Conservation (phyloP, 2,329 filamentous ascomycete genomes). For the Acephala macrosclerotiorum region DNA sequence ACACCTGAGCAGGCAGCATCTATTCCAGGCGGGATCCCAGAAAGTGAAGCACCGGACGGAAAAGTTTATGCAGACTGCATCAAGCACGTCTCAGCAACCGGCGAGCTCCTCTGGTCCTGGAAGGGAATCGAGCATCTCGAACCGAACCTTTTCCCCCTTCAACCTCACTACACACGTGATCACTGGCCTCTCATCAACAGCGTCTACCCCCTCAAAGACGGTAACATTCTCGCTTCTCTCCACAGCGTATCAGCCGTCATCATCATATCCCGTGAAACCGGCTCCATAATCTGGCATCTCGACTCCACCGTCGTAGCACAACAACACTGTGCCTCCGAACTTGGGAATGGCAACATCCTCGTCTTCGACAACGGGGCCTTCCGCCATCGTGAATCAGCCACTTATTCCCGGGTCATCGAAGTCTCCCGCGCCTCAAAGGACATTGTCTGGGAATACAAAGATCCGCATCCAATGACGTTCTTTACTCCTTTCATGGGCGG, state of each 20-base stretch:
- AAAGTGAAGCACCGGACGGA: constrained; percentile 48
- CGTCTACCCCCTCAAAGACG: constrained; percentile 48
- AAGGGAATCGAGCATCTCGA: constrained; percentile 51
- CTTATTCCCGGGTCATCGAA: constrained; percentile 51
- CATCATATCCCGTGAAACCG: constrained; percentile 50
- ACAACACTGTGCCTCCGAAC: constrained; percentile 53
- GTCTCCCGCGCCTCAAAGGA: constrained; percentile 48
- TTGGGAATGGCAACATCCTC: constrained; percentile 51
- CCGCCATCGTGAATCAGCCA: constrained; percentile 48
- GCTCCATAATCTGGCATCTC: constrained; percentile 52
- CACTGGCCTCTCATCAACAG: constrained; percentile 56
- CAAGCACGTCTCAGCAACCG: constrained; percentile 49
- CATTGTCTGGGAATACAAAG: constrained; percentile 53
- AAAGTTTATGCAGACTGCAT: constrained; percentile 52
- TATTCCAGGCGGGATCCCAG: constrained; percentile 51
- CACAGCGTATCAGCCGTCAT: constrained; percentile 50
- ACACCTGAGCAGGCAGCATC: constrained; percentile 45
- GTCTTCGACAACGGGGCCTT: constrained; percentile 56
- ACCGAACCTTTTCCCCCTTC: constrained; percentile 48
- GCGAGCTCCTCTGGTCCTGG: constrained; percentile 52
- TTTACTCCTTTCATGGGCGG: constrained; percentile 57
- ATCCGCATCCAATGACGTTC: constrained; percentile 38
- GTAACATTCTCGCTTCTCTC: constrained; percentile 52
- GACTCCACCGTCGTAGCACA: constrained; percentile 50
- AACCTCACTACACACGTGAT: constrained; percentile 49